Evolutionary conservation across 139 green algal genomes (phyloP).

Genomic region (Chlamydomonas sp.): DNA sequence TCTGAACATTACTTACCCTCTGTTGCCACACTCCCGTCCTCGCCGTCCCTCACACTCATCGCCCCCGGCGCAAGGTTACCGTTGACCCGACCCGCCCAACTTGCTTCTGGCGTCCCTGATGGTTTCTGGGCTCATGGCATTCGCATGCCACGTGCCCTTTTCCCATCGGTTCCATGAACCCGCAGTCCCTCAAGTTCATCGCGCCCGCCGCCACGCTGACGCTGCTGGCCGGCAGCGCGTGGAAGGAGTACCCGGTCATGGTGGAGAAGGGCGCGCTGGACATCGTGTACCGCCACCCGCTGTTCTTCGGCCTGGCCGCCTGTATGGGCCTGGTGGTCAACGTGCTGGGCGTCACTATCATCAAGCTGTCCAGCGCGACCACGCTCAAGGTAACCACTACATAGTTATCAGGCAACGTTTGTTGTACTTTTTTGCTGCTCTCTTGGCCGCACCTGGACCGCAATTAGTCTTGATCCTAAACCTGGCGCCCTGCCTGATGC

Average conservation of each 20-base stretch:
- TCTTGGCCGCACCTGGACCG: background rate
- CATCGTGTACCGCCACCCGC: conserved; percentile 27
- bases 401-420: too few relatives aligned
- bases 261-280: background rate
- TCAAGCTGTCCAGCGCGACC: conserved; percentile 43
- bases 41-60: too few relatives aligned
- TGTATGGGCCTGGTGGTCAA: conserved; percentile 42
- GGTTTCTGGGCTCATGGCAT: too few relatives aligned
- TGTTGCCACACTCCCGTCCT: too few relatives aligned
- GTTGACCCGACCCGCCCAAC: too few relatives aligned
- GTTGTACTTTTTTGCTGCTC: too few relatives aligned
- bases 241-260: conserved; percentile 37
- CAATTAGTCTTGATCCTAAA: too few relatives aligned
- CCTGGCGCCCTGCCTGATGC: too few relatives aligned
- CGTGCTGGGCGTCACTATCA: conserved; percentile 41
- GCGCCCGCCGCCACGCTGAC: conserved; percentile 32
- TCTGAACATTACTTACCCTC: too few relatives aligned
- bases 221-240: conserved; percentile 11
- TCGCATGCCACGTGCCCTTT: background rate
- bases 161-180: background rate
- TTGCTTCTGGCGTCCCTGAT: too few relatives aligned
- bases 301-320: conserved; percentile 34
- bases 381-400: conserved; percentile 29
- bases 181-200: conserved; percentile 46
- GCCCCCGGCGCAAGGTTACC: too few relatives aligned